Evolutionary conservation across 2,329 filamentous ascomycete species (phyloP).

Genomic region (Neurospora sp.): DNA sequence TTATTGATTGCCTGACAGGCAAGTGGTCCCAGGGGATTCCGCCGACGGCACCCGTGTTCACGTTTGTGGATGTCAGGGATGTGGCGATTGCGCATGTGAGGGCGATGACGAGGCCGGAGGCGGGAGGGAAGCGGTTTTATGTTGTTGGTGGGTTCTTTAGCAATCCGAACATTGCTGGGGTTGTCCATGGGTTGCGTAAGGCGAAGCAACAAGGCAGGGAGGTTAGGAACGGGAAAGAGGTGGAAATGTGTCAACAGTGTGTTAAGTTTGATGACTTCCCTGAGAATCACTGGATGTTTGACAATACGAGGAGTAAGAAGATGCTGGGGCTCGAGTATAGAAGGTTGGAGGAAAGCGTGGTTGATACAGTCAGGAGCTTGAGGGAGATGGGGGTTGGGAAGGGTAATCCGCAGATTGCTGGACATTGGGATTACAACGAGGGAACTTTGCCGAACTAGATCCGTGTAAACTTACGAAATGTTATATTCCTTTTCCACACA

Average conservation of each 20-base stretch:
- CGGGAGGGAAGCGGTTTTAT: slow-evolving; percentile 53
- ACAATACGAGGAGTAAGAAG: slow-evolving; percentile 44
- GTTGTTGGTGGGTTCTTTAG: slow-evolving; percentile 49
- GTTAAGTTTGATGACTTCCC: slow-evolving; percentile 29
- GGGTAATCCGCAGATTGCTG: not conserved
- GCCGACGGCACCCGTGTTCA: slow-evolving; percentile 42
- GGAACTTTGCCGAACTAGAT: not conserved
- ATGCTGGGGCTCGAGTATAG: slow-evolving; percentile 52
- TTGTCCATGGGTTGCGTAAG: slow-evolving; percentile 44
- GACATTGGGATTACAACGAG: too few relatives aligned
- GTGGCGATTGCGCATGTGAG: slow-evolving; percentile 46
- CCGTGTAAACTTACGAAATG: too few relatives aligned
- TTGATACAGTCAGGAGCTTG: slow-evolving; percentile 40
- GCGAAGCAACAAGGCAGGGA: slow-evolving; percentile 23
- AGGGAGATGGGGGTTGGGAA: not conserved
- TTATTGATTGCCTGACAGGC: slow-evolving; percentile 26
- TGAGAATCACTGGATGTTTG: slow-evolving; percentile 41
- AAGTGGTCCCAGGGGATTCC: slow-evolving; percentile 47
- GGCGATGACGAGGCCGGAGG: slow-evolving; percentile 45
- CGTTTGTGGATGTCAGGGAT: slow-evolving; percentile 13
- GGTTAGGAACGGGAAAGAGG: slow-evolving; percentile 29
- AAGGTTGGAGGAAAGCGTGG: slow-evolving; percentile 45
- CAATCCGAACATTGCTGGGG: slow-evolving; percentile 47
- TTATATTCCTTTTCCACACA: too few relatives aligned
- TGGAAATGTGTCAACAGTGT: slow-evolving; percentile 10